Percentiles rank a stretch among this genome's conserved stretches.
phyloP scores from a whole-genome alignment of 2,329 filamentous ascomycete genomes.

The Escovopsis sp. region DNA sequence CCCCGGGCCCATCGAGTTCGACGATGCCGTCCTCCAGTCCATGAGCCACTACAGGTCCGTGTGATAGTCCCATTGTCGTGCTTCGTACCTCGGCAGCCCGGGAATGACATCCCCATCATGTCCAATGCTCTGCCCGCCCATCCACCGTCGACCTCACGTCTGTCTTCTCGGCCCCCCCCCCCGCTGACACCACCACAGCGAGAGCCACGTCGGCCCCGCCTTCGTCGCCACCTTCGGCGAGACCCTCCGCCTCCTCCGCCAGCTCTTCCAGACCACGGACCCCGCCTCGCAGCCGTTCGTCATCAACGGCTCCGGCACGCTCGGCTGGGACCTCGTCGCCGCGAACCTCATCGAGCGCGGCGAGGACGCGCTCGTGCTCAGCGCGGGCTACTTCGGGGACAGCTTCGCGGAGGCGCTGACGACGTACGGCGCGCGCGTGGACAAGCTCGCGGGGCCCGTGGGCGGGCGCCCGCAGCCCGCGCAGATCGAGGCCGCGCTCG shows the following conservation, averaged over 20 bases:
- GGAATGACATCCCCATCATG: too few relatives aligned
- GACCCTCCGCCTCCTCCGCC: conserved; percentile 70
- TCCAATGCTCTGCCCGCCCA: too few relatives aligned
- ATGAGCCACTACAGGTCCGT: conserved; percentile 85
- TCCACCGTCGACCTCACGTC: too few relatives aligned
- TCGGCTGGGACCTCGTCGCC: conserved; percentile 95
- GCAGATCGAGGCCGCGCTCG: conserved; percentile 77
- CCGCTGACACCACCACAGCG: conserved; percentile 35
- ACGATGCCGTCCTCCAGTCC: conserved; percentile 86
- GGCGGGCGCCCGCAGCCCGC: conserved; percentile 74
- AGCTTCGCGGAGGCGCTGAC: conserved; percentile 85
- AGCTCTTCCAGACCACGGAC: conserved; percentile 84
- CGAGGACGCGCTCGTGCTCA: conserved; percentile 81
- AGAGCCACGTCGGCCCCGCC: conserved; percentile 80
- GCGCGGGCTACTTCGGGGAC: conserved; percentile 95
- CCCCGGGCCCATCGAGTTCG: conserved; percentile 93
- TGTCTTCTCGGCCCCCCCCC: too few relatives aligned
- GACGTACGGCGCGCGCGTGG: conserved; percentile 80
- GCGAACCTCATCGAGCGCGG: conserved; percentile 81
- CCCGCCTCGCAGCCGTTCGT: conserved; percentile 78
- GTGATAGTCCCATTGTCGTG: too few relatives aligned
- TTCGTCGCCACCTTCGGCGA: conserved; percentile 91
- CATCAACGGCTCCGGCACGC: conserved; percentile 83
- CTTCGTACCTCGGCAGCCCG: too few relatives aligned
- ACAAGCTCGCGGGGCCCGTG: conserved; percentile 77